Evolutionary conservation across 1,284 basidiomycete species (phyloP), one percentile per base, ranked within the genome.

Genomic region (Spongiforma sp.): DNA sequence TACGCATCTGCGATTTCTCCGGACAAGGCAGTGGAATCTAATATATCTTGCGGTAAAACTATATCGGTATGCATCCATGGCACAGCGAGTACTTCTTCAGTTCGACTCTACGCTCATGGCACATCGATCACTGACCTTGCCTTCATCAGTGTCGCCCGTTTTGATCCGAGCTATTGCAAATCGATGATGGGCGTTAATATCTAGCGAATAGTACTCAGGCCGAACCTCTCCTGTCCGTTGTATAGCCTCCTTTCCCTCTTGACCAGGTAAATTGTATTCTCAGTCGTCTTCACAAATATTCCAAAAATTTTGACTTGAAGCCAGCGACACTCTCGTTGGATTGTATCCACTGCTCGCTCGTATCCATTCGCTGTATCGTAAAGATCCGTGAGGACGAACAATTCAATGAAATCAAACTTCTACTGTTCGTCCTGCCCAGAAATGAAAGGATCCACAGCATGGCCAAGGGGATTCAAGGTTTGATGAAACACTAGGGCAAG

Each of bases 261-360:
- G 66, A 14, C 57, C 54, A 43, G 63, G 80, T 59, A 78, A 67
- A 21, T 85, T 81, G 41, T 70, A 98, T 77, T 98, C 96, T 61
- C 95, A 82, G 75, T 99, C 96, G 73, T 98, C 97, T 41, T 88
- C 85, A 61, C 89, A 86, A 28, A 86, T 77, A 68, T 96, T 93
- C 95, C 96, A 98, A 62, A 90, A 89, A 61, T 81, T 85, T 74
- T 93, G 88, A 37, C 83, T 75, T 97, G 94, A 15, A 98, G 78
- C 96, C 96, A 98, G 55, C 97, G 81, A 58, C 89, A 90, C 0
- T 95, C 96, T 60, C 83, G 82, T 46, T 92, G 83, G 62, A 98
- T 89, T 0, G 89, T 86, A 17, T 86, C 81, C 15, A 96, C 81
- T 0, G 93, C 91, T 34, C 85, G 83, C 43, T 89, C 87, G 68